Percentiles rank a stretch among this genome's conserved stretches.
These are phyloP conservation scores for Gossypium schwendimanii DNA, from an alignment of 441 rosid genomes.

Conservation along the genomic window DNA sequence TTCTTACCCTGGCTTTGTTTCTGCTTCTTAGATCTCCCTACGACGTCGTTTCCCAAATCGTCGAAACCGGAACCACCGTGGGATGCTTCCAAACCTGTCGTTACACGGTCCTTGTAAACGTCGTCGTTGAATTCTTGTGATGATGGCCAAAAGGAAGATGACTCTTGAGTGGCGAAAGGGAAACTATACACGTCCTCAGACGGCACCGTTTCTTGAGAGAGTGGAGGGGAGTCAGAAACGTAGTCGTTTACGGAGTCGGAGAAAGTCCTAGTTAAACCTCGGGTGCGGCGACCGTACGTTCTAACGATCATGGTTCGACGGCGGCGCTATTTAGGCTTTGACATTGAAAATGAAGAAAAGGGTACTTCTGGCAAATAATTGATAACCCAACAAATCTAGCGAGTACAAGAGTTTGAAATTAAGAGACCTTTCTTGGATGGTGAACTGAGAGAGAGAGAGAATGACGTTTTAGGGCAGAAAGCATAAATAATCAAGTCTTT, in stretches of 20 bases:
- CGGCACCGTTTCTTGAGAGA: conserved; percentile 48
- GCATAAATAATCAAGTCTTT: neutral
- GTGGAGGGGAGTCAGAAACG: conserved; percentile 37
- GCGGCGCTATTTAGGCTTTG: conserved; percentile 7
- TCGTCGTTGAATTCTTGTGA: conserved; percentile 30
- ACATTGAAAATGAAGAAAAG: conserved; percentile 21
- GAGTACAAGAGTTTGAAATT: neutral
- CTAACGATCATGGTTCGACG: conserved; percentile 58
- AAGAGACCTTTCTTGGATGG: neutral
- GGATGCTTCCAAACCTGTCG: neutral
- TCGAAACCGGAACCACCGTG: conserved; percentile 16
- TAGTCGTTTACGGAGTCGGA: conserved; percentile 43
- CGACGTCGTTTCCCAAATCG: conserved; percentile 25
- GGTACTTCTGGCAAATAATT: conserved; percentile 25
- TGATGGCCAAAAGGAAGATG: conserved; percentile 47
- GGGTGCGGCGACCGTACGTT: conserved; percentile 84
- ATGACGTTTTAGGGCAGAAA: neutral
- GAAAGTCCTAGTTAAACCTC: conserved; percentile 34
- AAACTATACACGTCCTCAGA: conserved; percentile 37
- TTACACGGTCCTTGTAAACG: conserved; percentile 11
- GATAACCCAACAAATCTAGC: neutral
- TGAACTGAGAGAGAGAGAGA: conserved; percentile 15
- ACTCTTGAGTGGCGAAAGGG: conserved; percentile 66
- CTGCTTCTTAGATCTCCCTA: conserved; percentile 32
- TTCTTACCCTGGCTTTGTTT: conserved; percentile 24